Evolutionary conservation across 2,329 filamentous ascomycete species (phyloP), one percentile per base, ranked within the genome.

Genomic region (Colletotrichum falcatum): DNA sequence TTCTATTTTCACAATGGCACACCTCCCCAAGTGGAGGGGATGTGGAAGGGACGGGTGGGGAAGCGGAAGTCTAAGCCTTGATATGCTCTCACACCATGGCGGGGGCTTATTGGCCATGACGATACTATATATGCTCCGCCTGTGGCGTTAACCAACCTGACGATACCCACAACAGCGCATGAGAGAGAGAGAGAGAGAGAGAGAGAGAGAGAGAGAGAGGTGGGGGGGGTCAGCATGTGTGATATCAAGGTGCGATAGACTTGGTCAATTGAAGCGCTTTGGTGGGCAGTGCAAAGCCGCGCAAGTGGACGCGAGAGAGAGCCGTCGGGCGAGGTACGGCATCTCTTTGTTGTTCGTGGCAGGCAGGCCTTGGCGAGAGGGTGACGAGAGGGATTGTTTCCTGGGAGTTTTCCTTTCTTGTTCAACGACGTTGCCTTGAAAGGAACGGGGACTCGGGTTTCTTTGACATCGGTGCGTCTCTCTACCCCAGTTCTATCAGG

Each of bases 261-360:
- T 42, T 30, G 33, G 30, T 42, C 16, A n/a, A 8, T 18, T n/a
- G 33, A 28, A 42, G 60, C 23, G 33, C 39, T 20, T 14, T 16
- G 30, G 59, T 33, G 20, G 51, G 51, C 42, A 49, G 60, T 37
- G 51, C 11, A 42, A 2, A 35, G 23, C 28, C n/a, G 49, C 30
- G 5, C 28, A 23, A 55, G 33, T 8, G 33, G 49, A 20, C 3
- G 28, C n/a, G 42, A 20, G 42, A 42, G 42, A 54, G 60, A 60
- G 44, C 55, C 44, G 60, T 23, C 44, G 12, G 46, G 49, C 46
- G 55, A 49, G 46, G 44, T 59, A 54, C 46, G 39, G 44, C 26
- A 16, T 61, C 44, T 60, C 69, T 71, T 65, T 71, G 59, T 71
- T n/a, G 9, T 16, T 37, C 42, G n/a, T n/a, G n/a, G n/a, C 42